These are phyloP conservation scores for Bipolaris bicolor DNA, from an alignment of 2,329 filamentous ascomycete species.

Conservation along the genomic window DNA sequence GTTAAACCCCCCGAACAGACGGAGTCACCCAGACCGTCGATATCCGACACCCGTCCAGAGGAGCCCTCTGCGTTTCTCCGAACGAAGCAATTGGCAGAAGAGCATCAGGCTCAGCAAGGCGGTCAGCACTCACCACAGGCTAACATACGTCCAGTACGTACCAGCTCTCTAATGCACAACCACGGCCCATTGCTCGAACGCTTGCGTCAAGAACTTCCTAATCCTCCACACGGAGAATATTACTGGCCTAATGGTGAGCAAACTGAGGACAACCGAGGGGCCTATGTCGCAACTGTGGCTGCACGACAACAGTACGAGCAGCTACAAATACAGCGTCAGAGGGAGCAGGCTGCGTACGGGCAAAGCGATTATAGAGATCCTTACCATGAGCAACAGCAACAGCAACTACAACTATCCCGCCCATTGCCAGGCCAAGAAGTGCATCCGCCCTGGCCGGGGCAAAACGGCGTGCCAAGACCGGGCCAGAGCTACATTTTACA, in stretches of 20 bases:
- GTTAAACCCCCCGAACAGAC: slow-evolving; percentile 17
- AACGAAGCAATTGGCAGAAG: slow-evolving; percentile 32
- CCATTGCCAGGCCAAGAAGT: neutral
- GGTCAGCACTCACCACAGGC: slow-evolving; percentile 13
- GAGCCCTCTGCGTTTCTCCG: slow-evolving; percentile 32
- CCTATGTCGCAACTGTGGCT: slow-evolving; percentile 23
- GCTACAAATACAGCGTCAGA: slow-evolving; percentile 2
- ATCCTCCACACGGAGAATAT: slow-evolving; percentile 30
- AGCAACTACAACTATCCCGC: slow-evolving; percentile 8
- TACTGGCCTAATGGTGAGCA: slow-evolving; percentile 29
- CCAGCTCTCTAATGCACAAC: slow-evolving; percentile 6
- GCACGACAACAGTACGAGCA: slow-evolving; percentile 20
- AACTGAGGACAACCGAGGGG: slow-evolving; percentile 18
- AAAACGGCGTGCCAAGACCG: slow-evolving; percentile 29
- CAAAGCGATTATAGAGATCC: slow-evolving; percentile 5
- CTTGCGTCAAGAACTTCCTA: slow-evolving; percentile 15
- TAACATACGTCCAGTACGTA: slow-evolving; percentile 3
- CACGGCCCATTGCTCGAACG: slow-evolving; percentile 14
- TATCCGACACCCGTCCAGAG: slow-evolving; percentile 9
- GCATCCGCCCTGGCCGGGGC: slow-evolving; percentile 9
- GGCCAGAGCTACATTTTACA: slow-evolving; percentile 16
- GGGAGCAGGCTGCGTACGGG: slow-evolving; percentile 3
- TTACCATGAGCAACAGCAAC: slow-evolving; percentile 14
- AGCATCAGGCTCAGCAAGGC: slow-evolving; percentile 22
- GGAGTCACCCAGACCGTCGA: slow-evolving; percentile 12